phyloP scores from a whole-genome alignment of 805 yeast species.

The Lipomyces yamanashiensis region DNA sequence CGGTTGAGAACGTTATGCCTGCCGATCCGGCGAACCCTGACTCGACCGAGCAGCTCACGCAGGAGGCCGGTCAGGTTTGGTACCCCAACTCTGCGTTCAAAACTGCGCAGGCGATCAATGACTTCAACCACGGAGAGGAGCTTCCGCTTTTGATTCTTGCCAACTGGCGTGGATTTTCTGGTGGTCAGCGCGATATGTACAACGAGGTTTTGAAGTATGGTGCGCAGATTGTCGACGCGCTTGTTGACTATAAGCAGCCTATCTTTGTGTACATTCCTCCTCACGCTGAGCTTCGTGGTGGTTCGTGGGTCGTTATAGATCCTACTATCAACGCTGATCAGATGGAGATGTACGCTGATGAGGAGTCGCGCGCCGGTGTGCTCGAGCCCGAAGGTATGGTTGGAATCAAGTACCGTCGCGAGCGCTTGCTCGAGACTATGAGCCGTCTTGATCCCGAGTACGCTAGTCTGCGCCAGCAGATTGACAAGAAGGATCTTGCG shows the following conservation, averaged over 20 bases:
- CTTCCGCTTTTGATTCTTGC: constrained; percentile 96
- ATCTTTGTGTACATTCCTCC: constrained; percentile 97
- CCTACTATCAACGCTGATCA: constrained; percentile 94
- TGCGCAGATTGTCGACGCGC: constrained; percentile 94
- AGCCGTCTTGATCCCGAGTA: constrained; percentile 81
- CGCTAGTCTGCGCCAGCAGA: constrained; percentile 65
- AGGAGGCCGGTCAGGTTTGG: constrained; percentile 99
- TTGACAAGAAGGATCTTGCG: constrained; percentile 55
- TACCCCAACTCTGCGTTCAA: constrained; percentile 98
- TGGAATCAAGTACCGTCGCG: constrained; percentile 95
- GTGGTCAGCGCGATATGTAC: constrained; percentile 99
- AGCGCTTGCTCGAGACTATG: constrained; percentile 89
- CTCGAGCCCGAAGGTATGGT: constrained; percentile 99
- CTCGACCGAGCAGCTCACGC: constrained; percentile 82
- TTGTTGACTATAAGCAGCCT: constrained; percentile 95
- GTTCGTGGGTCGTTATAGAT: constrained; percentile 99
- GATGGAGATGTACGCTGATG: constrained; percentile 99
- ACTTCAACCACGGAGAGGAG: constrained; percentile 97
- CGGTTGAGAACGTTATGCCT: constrained; percentile 86
- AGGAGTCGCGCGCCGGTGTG: constrained; percentile 95
- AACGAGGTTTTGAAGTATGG: constrained; percentile 97
- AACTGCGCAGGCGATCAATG: constrained; percentile 98
- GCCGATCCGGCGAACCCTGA: constrained; percentile 99
- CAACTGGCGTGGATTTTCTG: constrained; percentile 99
- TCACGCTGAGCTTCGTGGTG: constrained; percentile 98